Evolutionary conservation across 371 early-diverging fungal species (phyloP), one percentile per base, ranked within the genome.

Genomic region (Gilbertella persicaria): DNA sequence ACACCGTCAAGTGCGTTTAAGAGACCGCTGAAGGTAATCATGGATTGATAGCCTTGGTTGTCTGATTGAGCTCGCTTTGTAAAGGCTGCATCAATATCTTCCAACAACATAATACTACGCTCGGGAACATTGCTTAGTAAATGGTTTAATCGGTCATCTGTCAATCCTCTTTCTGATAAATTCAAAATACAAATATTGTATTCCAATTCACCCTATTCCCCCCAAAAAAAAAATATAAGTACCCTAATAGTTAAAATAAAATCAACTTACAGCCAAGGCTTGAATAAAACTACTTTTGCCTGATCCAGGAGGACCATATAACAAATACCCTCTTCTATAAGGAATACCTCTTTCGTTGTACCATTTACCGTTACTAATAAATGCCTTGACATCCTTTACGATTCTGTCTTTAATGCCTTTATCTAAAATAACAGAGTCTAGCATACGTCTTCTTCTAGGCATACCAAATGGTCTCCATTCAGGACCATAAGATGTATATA

Each of bases 31-130:
- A 99, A 98, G 0, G 99, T 99, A 14, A 99, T 91, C 89, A 93
- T 94, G 8, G 98, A 95, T 49, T 89, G 91, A 62, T 86, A 88
- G 57, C 89, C 88, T 66, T 86, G 82, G 45, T 82, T 63, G 44
- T 82, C 80, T 2, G 73, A 54, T 45, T 80, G 86, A 40, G 67
- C 76, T 55, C 83, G 78, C 64, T 83, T 84, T 14, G 83, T 77
- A 64, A 99, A 99, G 3, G 99, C 99, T 1, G 99, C 99, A 69
- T 99, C 99, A 36, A 99, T 89, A 70, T 99, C 99, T 73, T 99
- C 99, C 26, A 99, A 80, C 47, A 99, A 75, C 66, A 99, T 88
- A 35, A 99, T 87, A 53, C 96, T 93, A 25, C 99, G 88, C 49
- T 94, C 92, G 8, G 99, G 99, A 28, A 92, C 84, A 52, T 96